These are phyloP conservation scores for Nakazawaea ernobii DNA, from an alignment of 805 yeast species.

Conservation along the genomic window DNA sequence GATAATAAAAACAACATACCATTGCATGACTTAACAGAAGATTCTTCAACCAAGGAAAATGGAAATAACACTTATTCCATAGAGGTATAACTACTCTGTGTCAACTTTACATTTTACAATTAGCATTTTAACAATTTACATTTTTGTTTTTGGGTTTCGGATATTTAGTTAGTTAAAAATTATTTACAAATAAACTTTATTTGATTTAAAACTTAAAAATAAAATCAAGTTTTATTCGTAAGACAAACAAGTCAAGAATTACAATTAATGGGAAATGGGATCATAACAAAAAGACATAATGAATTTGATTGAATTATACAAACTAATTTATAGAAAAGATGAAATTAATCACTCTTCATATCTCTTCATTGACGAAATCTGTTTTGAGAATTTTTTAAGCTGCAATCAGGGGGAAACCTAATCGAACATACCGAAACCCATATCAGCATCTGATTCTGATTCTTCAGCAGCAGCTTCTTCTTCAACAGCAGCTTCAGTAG, in stretches of 20 bases:
- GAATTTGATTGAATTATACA: not conserved
- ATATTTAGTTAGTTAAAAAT: too few relatives aligned
- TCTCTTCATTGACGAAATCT: not conserved
- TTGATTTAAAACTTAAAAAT: too few relatives aligned
- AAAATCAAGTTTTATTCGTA: too few relatives aligned
- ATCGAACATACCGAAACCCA: slow-evolving; percentile 99
- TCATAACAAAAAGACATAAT: not conserved
- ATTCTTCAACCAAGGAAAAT: not conserved
- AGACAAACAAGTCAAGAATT: too few relatives aligned
- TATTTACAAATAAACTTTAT: too few relatives aligned
- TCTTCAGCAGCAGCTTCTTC: slow-evolving; percentile 70
- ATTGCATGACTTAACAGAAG: slow-evolving; percentile 1
- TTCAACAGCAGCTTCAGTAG: slow-evolving; percentile 61
- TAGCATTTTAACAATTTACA: not conserved
- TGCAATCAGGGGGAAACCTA: slow-evolving; percentile 34
- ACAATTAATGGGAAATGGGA: not conserved
- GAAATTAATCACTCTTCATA: slow-evolving; percentile 1
- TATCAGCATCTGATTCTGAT: slow-evolving; percentile 65
- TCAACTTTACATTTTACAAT: not conserved
- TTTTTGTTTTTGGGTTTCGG: too few relatives aligned
- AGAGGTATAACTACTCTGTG: slow-evolving; percentile 2
- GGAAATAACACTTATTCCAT: not conserved
- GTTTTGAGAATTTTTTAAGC: not conserved
- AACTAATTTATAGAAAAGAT: not conserved
- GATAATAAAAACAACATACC: slow-evolving; percentile 1